Base-by-base conservation (phyloP, 2,329 filamentous ascomycete species). In the Cercospora janseana region DNA sequence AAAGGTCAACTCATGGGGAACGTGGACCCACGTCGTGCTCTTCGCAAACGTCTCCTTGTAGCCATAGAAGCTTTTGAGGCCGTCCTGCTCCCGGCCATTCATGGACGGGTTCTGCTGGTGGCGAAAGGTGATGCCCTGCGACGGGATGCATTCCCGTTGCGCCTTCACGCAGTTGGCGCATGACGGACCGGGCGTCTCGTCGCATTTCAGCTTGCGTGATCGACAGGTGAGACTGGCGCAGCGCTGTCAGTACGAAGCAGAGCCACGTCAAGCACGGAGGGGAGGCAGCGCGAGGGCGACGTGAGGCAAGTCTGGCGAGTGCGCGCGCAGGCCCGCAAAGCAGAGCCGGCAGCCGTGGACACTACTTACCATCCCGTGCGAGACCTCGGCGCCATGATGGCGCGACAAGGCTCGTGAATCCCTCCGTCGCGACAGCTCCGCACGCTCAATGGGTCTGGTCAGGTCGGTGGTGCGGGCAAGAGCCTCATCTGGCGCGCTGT, bases 21-120 rank as follows among this genome's bases (percentile, higher is more conserved):
- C 76, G 52, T 81, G 77, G 26, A 84, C 70, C 81, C 81, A 85
- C n/a, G 79, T 72, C 51, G 75, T 80, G 52, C 79, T 72, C 51
- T 80, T 74, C 51, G 77, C 73, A 60, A 85, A 85, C 2, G 81
- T 83, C 66, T 84, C 81, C 62, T 81, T 82, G 66, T 85, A 84
- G 18, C 79, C 79, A 63, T 83, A 85, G 65, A 84, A 85, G 13
- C 78, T 76, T 54, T 79, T 79, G 54, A 84, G 67, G 42, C 71
- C 73, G 27, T 65, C 66, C 4, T 68, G 68, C 35, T 72, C 70
- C 28, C 66, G 62, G 41, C 77, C 75, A 52, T 84, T 85, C 80
- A 85, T 82, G 15, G 80, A 83, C 23, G 81, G 81, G 75, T 85
- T 85, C 67, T 85, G 82, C 62, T 85, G 81, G 66, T 86, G 82